A percentile compares a stretch with the other conserved stretches of the same genome.
Evolutionary conservation across 2,329 filamentous ascomycete genomes (phyloP).

Genomic region (Fusarium camptoceras): DNA sequence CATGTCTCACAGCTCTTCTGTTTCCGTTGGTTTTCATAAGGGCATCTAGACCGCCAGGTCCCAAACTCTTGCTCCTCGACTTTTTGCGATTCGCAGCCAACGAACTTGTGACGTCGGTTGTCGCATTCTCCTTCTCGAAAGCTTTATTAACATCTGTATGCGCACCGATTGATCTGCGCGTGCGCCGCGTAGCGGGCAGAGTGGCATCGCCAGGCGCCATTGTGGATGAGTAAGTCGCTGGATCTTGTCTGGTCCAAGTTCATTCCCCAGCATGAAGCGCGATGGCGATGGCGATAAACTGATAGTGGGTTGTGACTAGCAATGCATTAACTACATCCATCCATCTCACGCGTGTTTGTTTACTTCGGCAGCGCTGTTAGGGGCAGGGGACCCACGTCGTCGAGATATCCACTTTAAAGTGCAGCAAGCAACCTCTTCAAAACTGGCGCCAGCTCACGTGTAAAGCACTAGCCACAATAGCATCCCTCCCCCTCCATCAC

Average conservation of each 20-base stretch:
- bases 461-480: neutral
- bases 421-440: neutral
- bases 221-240: slow-evolving; percentile 37
- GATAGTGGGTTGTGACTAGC: slow-evolving; percentile 36
- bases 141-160: slow-evolving; percentile 65
- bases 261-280: slow-evolving; percentile 35
- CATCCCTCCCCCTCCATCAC: slow-evolving; percentile 34
- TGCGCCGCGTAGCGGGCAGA: slow-evolving; percentile 66
- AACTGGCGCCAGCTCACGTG: slow-evolving; percentile 39
- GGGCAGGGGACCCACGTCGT: slow-evolving; percentile 39
- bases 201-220: slow-evolving; percentile 58
- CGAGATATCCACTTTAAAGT: neutral
- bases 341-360: slow-evolving; percentile 54
- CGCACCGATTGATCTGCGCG: slow-evolving; percentile 78
- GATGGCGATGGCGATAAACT: slow-evolving; percentile 42
- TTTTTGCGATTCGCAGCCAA: slow-evolving; percentile 70
- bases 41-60: slow-evolving; percentile 88
- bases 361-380: slow-evolving; percentile 49
- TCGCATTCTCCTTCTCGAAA: slow-evolving; percentile 83
- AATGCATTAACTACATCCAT: neutral
- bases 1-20: slow-evolving; percentile 75
- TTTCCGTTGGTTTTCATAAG: slow-evolving; percentile 82
- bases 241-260: slow-evolving; percentile 26
- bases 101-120: slow-evolving; percentile 70
- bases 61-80: slow-evolving; percentile 94